Evolutionary conservation across 2,329 filamentous ascomycete species (phyloP), one percentile per base, ranked within the genome.

Genomic region (Penicillium psychrosexuale): DNA sequence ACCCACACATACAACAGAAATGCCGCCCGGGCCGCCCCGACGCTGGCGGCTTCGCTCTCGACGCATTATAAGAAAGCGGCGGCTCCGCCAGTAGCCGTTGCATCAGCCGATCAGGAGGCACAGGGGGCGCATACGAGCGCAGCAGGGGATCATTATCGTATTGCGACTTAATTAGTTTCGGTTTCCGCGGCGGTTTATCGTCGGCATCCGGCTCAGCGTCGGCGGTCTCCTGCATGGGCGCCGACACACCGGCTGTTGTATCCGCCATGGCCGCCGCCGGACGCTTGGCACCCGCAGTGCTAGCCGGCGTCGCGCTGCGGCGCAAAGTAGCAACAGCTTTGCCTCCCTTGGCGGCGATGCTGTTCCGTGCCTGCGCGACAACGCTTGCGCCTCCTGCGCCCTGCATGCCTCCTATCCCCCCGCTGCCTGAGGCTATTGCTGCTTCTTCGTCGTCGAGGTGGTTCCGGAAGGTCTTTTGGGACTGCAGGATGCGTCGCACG

Each of bases 381-480:
- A 43, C 8, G 36, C 24, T 57, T 9, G 36, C 22, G 12, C 46
- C 60, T 11, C 37, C 37, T 2, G 24, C 22, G 1, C 53, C 51
- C 17, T 48, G 39, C 5, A 49, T 22, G 5, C 48, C 44, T n/a
- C 47, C 45, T 4, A 48, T 27, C 1, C 58, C 58, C 2, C 56
- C 54, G 2, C 55, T 56, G 8, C 60, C 57, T 1, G 53, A 52
- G 8, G 56, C 43, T 7, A 74, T 64, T 1, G 72, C 70, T 5
- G 78, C 78, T 61, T 80, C 78, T 63, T 80, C 78, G 54, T 80
- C 78, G 47, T 78, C 78, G n/a, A 80, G 69, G 58, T 80, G 76
- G 55, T 80, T 79, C 43, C 73, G 71, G 61, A 80, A 80, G 0
- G 76, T 78, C 64, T 79, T 78, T 54, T 78, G 77, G 19, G 77